Evolutionary conservation across 1,284 basidiomycete genomes (phyloP).

Genomic region (Moniliophthora roreri): DNA sequence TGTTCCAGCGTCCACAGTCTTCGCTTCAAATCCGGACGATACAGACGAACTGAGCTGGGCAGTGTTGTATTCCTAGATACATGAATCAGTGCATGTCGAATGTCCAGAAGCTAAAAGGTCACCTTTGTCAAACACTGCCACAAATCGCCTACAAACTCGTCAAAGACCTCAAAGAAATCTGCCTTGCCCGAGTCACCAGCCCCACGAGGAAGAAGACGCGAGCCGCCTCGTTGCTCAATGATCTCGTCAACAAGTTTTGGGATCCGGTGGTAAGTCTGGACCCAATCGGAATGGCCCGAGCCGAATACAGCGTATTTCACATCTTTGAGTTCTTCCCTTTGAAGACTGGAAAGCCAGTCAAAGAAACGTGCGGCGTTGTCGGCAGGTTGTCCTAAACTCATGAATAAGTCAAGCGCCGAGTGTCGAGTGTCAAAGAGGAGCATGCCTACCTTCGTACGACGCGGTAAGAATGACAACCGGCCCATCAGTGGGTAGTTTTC

Average conservation of each 20-base stretch:
- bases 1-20: conserved; percentile 32
- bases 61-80: conserved; percentile 26
- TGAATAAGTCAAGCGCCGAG: no score
- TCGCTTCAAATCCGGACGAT: conserved; percentile 29
- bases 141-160: conserved; percentile 41
- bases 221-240: conserved; percentile 39
- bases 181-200: conserved; percentile 42
- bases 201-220: conserved; percentile 39
- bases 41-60: conserved; percentile 19
- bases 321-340: conserved; percentile 31
- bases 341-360: conserved; percentile 37
- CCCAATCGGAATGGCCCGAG: conserved; percentile 56
- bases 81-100: no score
- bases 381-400: conserved; percentile 47
- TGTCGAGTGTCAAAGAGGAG: no score
- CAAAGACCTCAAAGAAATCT: conserved; percentile 47
- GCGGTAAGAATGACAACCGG: conserved; percentile 51
- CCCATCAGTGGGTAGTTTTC: conserved; percentile 43
- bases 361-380: conserved; percentile 51
- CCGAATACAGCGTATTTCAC: conserved; percentile 52
- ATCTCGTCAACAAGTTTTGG: conserved; percentile 42
- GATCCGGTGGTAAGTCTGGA: conserved; percentile 49
- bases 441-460: conserved; percentile 56
- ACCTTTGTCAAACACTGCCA: conserved; percentile 40
- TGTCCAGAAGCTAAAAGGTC: neutral